These are phyloP conservation scores for Phylloporus arenicola DNA, from an alignment of 768 basidiomycete genomes.

Conservation along the genomic window DNA sequence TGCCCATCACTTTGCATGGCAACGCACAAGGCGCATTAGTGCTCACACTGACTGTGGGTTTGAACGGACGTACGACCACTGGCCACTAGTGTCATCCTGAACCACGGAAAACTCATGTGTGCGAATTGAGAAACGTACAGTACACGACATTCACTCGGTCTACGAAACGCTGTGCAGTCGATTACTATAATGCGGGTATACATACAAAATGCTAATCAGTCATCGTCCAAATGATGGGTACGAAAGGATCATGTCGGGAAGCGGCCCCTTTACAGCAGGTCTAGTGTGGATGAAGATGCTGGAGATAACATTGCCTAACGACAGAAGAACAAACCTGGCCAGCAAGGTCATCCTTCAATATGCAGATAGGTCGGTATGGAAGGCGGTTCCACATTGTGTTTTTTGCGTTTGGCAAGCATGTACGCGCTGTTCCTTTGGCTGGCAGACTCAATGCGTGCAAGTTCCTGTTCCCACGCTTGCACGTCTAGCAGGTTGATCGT, in stretches of 20 bases:
- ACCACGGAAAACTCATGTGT: slow-evolving; percentile 53
- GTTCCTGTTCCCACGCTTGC: slow-evolving; percentile 75
- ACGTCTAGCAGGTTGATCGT: slow-evolving; percentile 35
- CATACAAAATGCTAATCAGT: slow-evolving; percentile 6
- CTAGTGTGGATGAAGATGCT: slow-evolving; percentile 5
- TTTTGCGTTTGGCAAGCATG: slow-evolving; percentile 33
- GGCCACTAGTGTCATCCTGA: slow-evolving; percentile 44
- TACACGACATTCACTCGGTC: background rate
- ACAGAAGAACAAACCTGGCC: slow-evolving; percentile 1
- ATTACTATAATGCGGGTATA: slow-evolving; percentile 9
- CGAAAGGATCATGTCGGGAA: background rate
- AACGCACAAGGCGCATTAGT: slow-evolving; percentile 5
- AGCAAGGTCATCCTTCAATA: slow-evolving; percentile 18
- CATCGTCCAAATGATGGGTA: slow-evolving; percentile 8
- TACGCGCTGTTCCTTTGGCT: slow-evolving; percentile 43
- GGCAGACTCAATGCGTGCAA: slow-evolving; percentile 61
- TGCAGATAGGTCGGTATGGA: slow-evolving; percentile 19
- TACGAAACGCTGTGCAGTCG: slow-evolving; percentile 13
- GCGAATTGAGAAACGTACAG: background rate
- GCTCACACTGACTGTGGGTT: background rate
- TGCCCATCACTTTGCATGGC: slow-evolving; percentile 42
- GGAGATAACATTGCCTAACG: slow-evolving; percentile 7
- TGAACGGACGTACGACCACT: slow-evolving; percentile 40
- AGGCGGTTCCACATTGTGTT: slow-evolving; percentile 18
- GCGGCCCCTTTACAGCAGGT: slow-evolving; percentile 4